These are phyloP conservation scores for Suillus alpinus DNA, from an alignment of 768 basidiomycete genomes.

Conservation along the genomic window DNA sequence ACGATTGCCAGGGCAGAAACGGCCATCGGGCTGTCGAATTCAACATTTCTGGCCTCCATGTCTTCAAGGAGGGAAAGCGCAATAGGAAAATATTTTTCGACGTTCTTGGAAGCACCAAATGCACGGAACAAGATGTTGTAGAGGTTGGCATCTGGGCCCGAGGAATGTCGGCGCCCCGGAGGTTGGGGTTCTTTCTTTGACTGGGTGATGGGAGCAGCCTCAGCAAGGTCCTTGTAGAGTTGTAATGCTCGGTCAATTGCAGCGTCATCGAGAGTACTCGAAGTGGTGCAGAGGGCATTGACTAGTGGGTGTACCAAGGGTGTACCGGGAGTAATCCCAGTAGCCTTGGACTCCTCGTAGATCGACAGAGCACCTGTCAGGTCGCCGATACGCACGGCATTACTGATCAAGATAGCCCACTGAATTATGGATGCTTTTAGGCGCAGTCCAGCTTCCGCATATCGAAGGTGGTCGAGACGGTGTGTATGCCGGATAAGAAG, in stretches of 20 bases:
- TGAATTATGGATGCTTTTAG: slow-evolving; percentile 40
- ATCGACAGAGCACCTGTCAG: slow-evolving; percentile 42
- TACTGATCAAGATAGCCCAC: slow-evolving; percentile 57
- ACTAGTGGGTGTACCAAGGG: slow-evolving; percentile 56
- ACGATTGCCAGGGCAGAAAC: slow-evolving; percentile 55
- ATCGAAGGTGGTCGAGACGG: slow-evolving; percentile 39
- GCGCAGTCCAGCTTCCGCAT: slow-evolving; percentile 39
- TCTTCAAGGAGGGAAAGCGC: slow-evolving; percentile 58
- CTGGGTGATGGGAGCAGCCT: slow-evolving; percentile 25
- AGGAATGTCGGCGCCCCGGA: slow-evolving; percentile 31
- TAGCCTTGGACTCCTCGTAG: slow-evolving; percentile 44
- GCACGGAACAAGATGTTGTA: slow-evolving; percentile 55
- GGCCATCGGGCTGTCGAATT: slow-evolving; percentile 42
- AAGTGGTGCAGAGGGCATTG: slow-evolving; percentile 42
- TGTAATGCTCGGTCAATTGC: slow-evolving; percentile 52
- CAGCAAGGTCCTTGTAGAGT: slow-evolving; percentile 49
- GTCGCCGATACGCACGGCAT: slow-evolving; percentile 41
- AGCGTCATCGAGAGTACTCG: slow-evolving; percentile 35
- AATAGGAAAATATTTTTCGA: slow-evolving; percentile 46
- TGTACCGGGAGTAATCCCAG: slow-evolving; percentile 47
- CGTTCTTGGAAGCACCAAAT: slow-evolving; percentile 42
- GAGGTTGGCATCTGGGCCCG: slow-evolving; percentile 49
- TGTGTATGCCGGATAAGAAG: slow-evolving; percentile 44
- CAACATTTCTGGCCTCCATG: slow-evolving; percentile 54
- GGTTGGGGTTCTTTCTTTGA: slow-evolving; percentile 8